Evolutionary conservation across 495 filamentous ascomycete genomes (phyloP), one percentile per base, ranked within the genome.

Genomic region (Hyaloscypha bicolor): DNA sequence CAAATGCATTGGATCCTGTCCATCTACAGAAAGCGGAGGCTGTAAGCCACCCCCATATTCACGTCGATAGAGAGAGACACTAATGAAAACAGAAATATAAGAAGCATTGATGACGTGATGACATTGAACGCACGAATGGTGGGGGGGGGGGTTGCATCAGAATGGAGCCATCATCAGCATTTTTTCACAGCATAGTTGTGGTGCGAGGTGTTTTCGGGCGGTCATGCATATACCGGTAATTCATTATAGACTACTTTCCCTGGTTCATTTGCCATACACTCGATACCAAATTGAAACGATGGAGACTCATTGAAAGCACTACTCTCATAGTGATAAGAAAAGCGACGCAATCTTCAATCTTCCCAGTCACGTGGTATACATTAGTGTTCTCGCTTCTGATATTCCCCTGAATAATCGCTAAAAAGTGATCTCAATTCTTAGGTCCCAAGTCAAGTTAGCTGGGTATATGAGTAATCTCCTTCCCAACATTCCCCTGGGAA

Each of bases 1-100:
- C 93, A 4, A 99, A 98, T 77, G 87, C 91, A 55, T 75, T 98
- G 71, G 96, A 99, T 78, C 91, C 90, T 42, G 85, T 87, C 71
- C 93, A 96, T 77, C 81, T 89, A 71, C 86, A 91, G 71, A 86
- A 90, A 73, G 87, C 95, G 68, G 94, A 98, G 70, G 93, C 96
- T 82, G 93, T 95, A 80, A 87, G 92, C 71, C 12, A 21, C 25
- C 62, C 16, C 55, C 55, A 6, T 22, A 45, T 55, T n/a, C 53
- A 68, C 35, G 9, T 25, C 64, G 58, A 2, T 12, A 37, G 19
- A 14, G 32, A 31, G 19, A 56, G 32, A 9, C 53, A 55, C 45
- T 52, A n/a, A 51, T 55, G 64, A 9, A 16, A 58, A 33, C 63
- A 77, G 75, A 77, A 77, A 76, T 77, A 77, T 63, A 77, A 76